Evolutionary conservation across 2,329 filamentous ascomycete species (phyloP), one percentile per base, ranked within the genome.

Genomic region (Grosmannia penicillata): DNA sequence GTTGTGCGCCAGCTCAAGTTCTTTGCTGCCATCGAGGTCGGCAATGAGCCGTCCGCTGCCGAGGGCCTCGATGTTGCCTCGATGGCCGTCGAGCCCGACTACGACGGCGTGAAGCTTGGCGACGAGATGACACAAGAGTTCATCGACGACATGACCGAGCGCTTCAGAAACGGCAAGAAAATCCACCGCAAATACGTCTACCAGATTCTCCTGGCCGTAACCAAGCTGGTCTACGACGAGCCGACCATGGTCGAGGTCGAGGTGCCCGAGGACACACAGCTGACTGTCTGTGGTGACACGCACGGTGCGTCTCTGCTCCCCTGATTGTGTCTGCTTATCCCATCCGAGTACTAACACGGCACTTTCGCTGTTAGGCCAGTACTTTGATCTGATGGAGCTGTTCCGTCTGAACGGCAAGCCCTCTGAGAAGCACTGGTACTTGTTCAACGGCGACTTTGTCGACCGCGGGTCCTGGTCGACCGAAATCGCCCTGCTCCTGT

Each of bases 401-500:
- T 98, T 98, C 75, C 71, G 83, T 46, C 71, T 91, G 41, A 95
- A 94, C 50, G 91, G 91, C 30, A 73, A 70, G 46, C 91, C 91
- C 0, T 74, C 72, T 14, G 84, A 89, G 45, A 84, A 82, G 55
- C 86, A 96, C 56, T 82, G 78, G 57, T 98, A 96, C 56, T 71
- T 98, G 11, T 98, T 98, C 70, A 98, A 98, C 57, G 91, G 91
- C 47, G 91, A 98, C 61, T 98, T 98, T 54, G 91, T 98, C 38
- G 91, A 98, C 57, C 76, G 91, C 56, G 91, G 91, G 22, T 95
- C 86, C 27, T 98, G 91, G 91, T 96, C 89, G 7, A 86, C 79
- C n/a, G 91, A 98, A 57, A 93, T 98, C 49, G 89, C 86, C 10
- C 69, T 98, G 33, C 68, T 95, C 10, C 68, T 98, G 17, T 98